Conservation (phyloP, 2,329 filamentous ascomycete species). For the Penicillium italicum region DNA sequence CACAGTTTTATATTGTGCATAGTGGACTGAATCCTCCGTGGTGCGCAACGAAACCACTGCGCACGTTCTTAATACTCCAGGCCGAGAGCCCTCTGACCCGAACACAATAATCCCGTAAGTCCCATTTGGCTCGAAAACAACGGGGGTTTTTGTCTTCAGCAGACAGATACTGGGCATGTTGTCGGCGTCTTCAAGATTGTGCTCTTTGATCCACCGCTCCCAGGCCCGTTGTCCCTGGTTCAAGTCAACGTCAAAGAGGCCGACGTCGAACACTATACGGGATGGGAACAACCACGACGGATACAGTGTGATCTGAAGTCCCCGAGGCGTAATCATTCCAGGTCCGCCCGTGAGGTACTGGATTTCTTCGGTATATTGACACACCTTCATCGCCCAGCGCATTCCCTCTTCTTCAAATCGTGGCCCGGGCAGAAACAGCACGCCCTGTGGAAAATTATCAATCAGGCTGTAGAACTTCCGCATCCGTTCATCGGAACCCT, state of each 20-base stretch:
- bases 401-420: conserved; percentile 12
- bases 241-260: not conserved
- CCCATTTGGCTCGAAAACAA: not conserved
- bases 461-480: not conserved
- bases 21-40: not conserved
- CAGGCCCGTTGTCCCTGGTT: not conserved
- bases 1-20: not conserved
- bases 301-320: not conserved
- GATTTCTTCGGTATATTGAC: conserved; percentile 3
- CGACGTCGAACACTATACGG: not conserved
- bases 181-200: not conserved
- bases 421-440: conserved; percentile 7
- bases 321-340: not conserved
- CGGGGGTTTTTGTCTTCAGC: not conserved
- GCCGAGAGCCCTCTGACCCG: not conserved
- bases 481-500: not conserved
- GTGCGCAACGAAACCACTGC: not conserved
- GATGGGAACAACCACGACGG: not conserved
- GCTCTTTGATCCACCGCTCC: not conserved
- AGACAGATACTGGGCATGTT: not conserved
- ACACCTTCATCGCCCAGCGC: conserved; percentile 13
- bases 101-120: not conserved
- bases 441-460: not conserved
- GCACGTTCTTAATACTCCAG: not conserved
- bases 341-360: not conserved